Conservation (phyloP, 2,329 filamentous ascomycete species). For the Neofusicoccum umdonicola region DNA sequence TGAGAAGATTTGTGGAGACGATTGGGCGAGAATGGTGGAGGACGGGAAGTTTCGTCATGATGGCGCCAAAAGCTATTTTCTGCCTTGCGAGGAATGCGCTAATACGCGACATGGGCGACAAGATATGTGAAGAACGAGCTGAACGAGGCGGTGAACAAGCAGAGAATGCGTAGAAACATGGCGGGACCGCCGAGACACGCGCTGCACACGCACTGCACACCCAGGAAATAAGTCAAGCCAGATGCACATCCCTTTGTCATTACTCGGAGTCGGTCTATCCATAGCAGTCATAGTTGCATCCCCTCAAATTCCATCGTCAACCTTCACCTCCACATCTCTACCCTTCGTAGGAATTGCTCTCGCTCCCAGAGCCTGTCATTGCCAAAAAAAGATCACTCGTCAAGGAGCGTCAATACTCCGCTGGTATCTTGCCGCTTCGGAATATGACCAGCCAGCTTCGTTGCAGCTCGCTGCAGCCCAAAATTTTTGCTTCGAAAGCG, state of each 20-base stretch:
- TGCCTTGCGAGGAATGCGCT: not conserved
- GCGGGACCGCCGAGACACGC: not conserved
- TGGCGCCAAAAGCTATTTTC: not conserved
- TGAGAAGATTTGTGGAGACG: conserved; percentile 1
- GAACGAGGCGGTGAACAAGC: not conserved
- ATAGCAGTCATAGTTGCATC: conserved; percentile 16
- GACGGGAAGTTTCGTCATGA: conserved; percentile 5
- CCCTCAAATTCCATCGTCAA: not conserved
- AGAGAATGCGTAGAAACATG: not conserved
- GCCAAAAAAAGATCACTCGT: not conserved
- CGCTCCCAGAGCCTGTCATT: not conserved
- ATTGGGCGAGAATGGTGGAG: not conserved
- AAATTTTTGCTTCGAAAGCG: not conserved
- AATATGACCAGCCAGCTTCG: conserved; percentile 4
- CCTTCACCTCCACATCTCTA: not conserved
- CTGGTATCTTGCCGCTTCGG: conserved; percentile 6
- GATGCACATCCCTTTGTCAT: conserved; percentile 17
- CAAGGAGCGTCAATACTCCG: conserved; percentile 9
- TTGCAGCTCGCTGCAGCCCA: not conserved
- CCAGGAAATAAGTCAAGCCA: not conserved
- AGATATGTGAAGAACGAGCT: not conserved
- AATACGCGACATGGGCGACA: not conserved
- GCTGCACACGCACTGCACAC: not conserved
- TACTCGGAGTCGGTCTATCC: conserved; percentile 17
- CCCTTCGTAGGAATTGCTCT: not conserved